Evolutionary conservation across 2,329 filamentous ascomycete species (phyloP), one percentile per base, ranked within the genome.

Genomic region (Aspergillus hiratsukae): DNA sequence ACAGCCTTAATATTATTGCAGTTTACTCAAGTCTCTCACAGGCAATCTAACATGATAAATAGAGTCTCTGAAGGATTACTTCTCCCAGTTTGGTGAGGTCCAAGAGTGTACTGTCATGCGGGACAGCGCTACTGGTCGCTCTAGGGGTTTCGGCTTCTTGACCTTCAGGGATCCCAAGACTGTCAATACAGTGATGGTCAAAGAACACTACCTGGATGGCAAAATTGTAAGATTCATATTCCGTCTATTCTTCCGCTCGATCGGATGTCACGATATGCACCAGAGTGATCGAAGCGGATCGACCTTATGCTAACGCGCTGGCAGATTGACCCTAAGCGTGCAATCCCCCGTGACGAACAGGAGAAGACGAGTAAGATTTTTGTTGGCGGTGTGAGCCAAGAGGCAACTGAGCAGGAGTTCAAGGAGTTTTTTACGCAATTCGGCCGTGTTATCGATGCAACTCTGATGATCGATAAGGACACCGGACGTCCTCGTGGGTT

Each of bases 391-490:
- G 94, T 99, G 55, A 96, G 90, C 74, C 94, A 97, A 76, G 94
- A 99, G 69, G 94, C 93, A 0, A 97, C 91, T 1, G 94, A 99
- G 69, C 87, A 92, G 60, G 91, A 97, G 71, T 99, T 99, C 73
- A 91, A 91, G 70, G 88, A 94, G 58, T 99, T 96, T 76, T 99
- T 99, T 77, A 91, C 89, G 69, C 90, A 96, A 69, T 99, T 97
- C 67, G 94, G 94, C 28, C 87, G 93, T 59, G 94, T 99, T 21
- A 88, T 99, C 41, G 94, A 99, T 76, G 94, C 94, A 1, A 99
- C 94, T 0, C 85, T 99, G 2, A 99, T 99, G 94, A 99, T 99
- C 87, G 94, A 99, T 74, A 99, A 99, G 76, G 94, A 99, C 73
- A 99, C 94, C 0, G 94, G 94, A n/a, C 86, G 94, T 43, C 94